Percentiles rank a stretch among this genome's conserved stretches.
Evolutionary conservation across 306 rosid genomes (phyloP).

Genomic region (Fagus sylvatica): DNA sequence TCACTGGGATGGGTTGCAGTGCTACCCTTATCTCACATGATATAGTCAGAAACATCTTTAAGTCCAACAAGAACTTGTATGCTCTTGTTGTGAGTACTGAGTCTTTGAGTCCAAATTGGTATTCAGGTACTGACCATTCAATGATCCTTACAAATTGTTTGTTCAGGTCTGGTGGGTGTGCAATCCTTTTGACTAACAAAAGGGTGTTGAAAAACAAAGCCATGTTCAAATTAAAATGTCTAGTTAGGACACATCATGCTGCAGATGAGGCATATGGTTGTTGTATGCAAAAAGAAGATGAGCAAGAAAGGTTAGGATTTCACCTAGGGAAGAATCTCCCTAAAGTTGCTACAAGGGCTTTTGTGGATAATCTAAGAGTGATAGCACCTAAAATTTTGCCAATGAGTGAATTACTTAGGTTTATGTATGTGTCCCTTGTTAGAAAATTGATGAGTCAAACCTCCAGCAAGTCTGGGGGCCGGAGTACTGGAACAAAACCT

Average conservation of each 20-base stretch:
- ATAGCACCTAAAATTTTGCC: slow-evolving; percentile 72
- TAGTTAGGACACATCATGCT: slow-evolving; percentile 73
- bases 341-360: slow-evolving; percentile 82
- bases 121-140: slow-evolving; percentile 68
- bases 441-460: slow-evolving; percentile 28
- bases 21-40: slow-evolving; percentile 76
- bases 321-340: slow-evolving; percentile 65
- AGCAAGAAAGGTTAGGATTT: slow-evolving; percentile 55
- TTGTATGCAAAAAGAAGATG: slow-evolving; percentile 74
- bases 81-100: slow-evolving; percentile 78
- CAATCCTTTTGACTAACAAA: slow-evolving; percentile 60
- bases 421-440: slow-evolving; percentile 28
- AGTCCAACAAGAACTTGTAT: slow-evolving; percentile 41
- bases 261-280: slow-evolving; percentile 69
- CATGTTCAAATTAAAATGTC: slow-evolving; percentile 52
- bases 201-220: slow-evolving; percentile 39
- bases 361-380: slow-evolving; percentile 63
- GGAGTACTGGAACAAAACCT: slow-evolving; percentile 37
- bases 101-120: slow-evolving; percentile 82
- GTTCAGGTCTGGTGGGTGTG: slow-evolving; percentile 75
- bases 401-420: slow-evolving; percentile 53
- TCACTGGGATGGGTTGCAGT: slow-evolving; percentile 91
- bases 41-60: slow-evolving; percentile 46
- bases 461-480: not conserved
- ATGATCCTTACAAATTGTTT: slow-evolving; percentile 76